Percentiles rank a stretch among this genome's conserved stretches.
These are phyloP conservation scores for Zarea fungicola DNA, from an alignment of 2,329 filamentous ascomycete genomes.

Conservation along the genomic window DNA sequence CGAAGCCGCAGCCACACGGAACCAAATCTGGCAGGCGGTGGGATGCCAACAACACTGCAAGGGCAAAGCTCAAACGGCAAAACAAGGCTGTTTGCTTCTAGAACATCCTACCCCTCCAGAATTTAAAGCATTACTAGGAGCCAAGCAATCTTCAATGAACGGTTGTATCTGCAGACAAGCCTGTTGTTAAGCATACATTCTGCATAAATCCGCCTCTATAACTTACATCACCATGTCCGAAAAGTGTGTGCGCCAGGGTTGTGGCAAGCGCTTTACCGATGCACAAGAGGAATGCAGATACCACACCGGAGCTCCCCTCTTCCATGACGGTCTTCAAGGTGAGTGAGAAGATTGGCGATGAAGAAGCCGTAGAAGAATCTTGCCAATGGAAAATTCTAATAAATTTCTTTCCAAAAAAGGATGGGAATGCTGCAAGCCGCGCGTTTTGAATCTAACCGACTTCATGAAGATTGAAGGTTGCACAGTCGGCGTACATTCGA, in stretches of 20 bases:
- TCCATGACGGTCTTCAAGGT: slow-evolving; percentile 99
- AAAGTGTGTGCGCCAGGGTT: slow-evolving; percentile 96
- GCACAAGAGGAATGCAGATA: slow-evolving; percentile 80
- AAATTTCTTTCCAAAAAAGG: slow-evolving; percentile 45
- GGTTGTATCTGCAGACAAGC: too few species aligned
- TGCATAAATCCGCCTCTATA: too few species aligned
- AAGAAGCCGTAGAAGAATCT: neutral
- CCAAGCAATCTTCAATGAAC: neutral
- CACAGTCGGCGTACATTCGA: slow-evolving; percentile 87
- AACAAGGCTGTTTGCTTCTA: slow-evolving; percentile 29
- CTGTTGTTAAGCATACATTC: too few species aligned
- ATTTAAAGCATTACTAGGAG: neutral
- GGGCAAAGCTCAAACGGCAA: slow-evolving; percentile 4
- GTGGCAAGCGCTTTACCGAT: slow-evolving; percentile 82
- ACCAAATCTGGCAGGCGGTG: slow-evolving; percentile 32
- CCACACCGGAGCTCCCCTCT: slow-evolving; percentile 88
- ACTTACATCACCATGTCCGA: slow-evolving; percentile 51
- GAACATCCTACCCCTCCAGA: slow-evolving; percentile 22
- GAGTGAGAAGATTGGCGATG: slow-evolving; percentile 18
- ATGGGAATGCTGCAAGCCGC: slow-evolving; percentile 98
- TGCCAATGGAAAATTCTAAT: neutral
- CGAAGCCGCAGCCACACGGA: slow-evolving; percentile 24
- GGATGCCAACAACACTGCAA: slow-evolving; percentile 17
- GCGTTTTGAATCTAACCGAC: slow-evolving; percentile 95
- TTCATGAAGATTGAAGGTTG: slow-evolving; percentile 91